Evolutionary conservation across 768 basidiomycete species (phyloP).

Genomic region (Sutorius australiensis): DNA sequence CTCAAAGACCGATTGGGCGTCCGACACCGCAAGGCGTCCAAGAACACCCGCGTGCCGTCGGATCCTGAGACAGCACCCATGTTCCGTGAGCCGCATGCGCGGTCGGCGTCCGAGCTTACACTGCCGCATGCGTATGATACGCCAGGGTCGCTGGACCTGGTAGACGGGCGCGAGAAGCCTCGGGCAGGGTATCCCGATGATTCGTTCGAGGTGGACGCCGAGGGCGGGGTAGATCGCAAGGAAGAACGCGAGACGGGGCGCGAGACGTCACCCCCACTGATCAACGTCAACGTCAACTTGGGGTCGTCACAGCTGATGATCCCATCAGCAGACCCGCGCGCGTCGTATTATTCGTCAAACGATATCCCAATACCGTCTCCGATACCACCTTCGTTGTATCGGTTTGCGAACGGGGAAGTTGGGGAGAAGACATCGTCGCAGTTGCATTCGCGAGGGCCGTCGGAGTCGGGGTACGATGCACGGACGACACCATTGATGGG

Average conservation of each 20-base stretch:
- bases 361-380: slow-evolving; percentile 56
- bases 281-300: background rate
- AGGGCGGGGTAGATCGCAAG: no score
- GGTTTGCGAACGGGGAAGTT: slow-evolving; percentile 43
- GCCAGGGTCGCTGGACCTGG: slow-evolving; percentile 25
- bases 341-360: slow-evolving; percentile 60
- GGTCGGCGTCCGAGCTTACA: slow-evolving; percentile 63
- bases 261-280: slow-evolving; percentile 7
- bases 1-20: slow-evolving; percentile 80
- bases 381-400: slow-evolving; percentile 47
- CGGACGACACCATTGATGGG: background rate
- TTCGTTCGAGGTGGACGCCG: background rate
- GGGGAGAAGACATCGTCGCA: slow-evolving; percentile 29
- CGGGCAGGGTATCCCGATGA: background rate
- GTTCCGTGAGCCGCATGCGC: slow-evolving; percentile 59
- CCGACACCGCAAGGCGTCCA: slow-evolving; percentile 54
- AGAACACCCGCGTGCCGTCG: slow-evolving; percentile 28
- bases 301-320: slow-evolving; percentile 10
- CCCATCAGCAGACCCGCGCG: slow-evolving; percentile 19
- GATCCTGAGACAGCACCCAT: slow-evolving; percentile 68
- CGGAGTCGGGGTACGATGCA: background rate
- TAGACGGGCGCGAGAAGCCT: slow-evolving; percentile 14
- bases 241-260: no score
- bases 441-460: background rate
- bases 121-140: slow-evolving; percentile 43